phyloP scores from a whole-genome alignment of 805 yeast genomes.

The Yarrowia phangngaensis region DNA sequence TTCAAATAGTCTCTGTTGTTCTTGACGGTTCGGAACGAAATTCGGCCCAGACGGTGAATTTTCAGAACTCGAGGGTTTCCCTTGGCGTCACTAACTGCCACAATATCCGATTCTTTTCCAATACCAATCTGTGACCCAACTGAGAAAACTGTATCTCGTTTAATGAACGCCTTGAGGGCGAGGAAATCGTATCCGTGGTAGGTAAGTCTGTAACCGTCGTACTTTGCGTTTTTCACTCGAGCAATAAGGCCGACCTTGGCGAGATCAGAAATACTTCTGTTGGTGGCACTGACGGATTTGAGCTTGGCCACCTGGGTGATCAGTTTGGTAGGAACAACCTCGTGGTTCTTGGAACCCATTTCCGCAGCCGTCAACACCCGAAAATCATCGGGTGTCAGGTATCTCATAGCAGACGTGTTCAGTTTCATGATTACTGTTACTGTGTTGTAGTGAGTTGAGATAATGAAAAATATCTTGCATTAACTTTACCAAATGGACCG shows the following conservation, averaged over 20 bases:
- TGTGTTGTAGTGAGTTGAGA: too few species aligned
- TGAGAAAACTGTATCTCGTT: conserved; percentile 66
- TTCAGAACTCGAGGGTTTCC: conserved; percentile 58
- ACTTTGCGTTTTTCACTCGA: conserved; percentile 80
- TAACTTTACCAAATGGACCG: too few species aligned
- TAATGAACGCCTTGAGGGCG: conserved; percentile 80
- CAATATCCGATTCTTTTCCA: conserved; percentile 86
- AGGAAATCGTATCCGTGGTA: conserved; percentile 89
- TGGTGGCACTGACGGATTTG: conserved; percentile 70
- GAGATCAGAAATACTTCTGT: conserved; percentile 72
- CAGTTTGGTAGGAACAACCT: conserved; percentile 84
- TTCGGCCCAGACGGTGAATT: conserved; percentile 89
- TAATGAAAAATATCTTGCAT: too few species aligned
- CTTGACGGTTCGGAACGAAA: conserved; percentile 87
- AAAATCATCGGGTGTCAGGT: conserved; percentile 86
- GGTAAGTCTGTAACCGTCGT: conserved; percentile 89
- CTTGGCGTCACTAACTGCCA: conserved; percentile 62
- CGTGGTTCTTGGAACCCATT: conserved; percentile 87
- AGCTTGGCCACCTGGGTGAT: conserved; percentile 77
- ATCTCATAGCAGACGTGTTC: conserved; percentile 90
- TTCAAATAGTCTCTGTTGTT: conserved; percentile 88
- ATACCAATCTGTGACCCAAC: conserved; percentile 48
- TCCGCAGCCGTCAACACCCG: conserved; percentile 80
- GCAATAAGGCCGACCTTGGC: conserved; percentile 81
- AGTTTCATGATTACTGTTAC: conserved; percentile 63